Base-by-base conservation (phyloP, 2,329 filamentous ascomycete genomes). In the Amphichorda felina region DNA sequence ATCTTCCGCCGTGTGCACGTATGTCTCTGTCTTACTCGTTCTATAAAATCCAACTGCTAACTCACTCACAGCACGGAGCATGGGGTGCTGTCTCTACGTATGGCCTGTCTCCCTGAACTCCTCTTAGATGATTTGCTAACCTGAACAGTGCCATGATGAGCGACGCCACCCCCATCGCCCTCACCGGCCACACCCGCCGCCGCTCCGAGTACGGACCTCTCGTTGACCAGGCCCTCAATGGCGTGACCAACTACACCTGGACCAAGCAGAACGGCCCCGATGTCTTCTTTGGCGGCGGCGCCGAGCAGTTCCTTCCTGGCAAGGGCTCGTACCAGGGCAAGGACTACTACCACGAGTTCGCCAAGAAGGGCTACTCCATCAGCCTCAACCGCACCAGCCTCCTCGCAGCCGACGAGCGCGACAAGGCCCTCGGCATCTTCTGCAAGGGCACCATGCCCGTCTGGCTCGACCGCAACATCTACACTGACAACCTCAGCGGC, bases 381-480 rank as follows among this genome's bases (percentile, higher is more conserved):
- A 74, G 76, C 41, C 61, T 75, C 45, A 88, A 89, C 68, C 82
- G 82, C 56, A 88, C 82, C 2, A 68, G 75, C 2, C 70, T 93
- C 2, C 51, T 70, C 4, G 56, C 64, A 18, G 66, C 72, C 1
- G 63, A 72, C 33, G 74, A 70, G 49, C 62, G 62, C 37, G 65
- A 75, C 43, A 77, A 70, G 49, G 74, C 82, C 1, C 75, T 93
- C 2, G 85, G 85, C 24, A 76, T 93, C 48, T 93, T 91, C 63
- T 78, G 75, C 49, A 69, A 72, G 40, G 72, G 70, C 43, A 82
- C 83, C 59, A 70, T 93, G 52, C 81, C 82, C 29, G 84, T 85
- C 49, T 93, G 85, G 84, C 70, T 93, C 9, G 85, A 93, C 60
- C 78, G 85, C 44, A 88, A 91, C 48, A 67, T 93, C 44, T 91